Percentiles rank a stretch among this genome's conserved stretches.
Evolutionary conservation across 2,329 filamentous ascomycete genomes (phyloP).

Genomic region (Eutypella sp.): DNA sequence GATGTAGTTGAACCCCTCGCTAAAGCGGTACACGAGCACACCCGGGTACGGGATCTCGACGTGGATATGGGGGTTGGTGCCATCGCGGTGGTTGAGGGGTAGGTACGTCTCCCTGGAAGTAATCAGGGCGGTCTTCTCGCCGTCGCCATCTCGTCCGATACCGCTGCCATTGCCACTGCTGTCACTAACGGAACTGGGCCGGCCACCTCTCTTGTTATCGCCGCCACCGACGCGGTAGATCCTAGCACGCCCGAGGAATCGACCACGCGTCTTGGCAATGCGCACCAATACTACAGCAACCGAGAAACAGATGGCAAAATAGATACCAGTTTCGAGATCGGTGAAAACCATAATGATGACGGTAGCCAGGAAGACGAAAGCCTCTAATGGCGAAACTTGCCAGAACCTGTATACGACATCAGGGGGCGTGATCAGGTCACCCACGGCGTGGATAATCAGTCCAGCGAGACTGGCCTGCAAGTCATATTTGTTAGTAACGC

Average conservation of each 20-base stretch:
- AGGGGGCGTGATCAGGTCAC: constrained; percentile 78
- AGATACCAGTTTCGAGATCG: constrained; percentile 80
- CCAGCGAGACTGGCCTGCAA: constrained; percentile 69
- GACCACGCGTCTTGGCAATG: constrained; percentile 70
- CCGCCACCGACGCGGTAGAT: constrained; percentile 61
- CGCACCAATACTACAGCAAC: constrained; percentile 70
- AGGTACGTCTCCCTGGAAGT: constrained; percentile 39
- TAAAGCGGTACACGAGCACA: constrained; percentile 51
- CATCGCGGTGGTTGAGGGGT: constrained; percentile 44
- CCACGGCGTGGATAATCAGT: constrained; percentile 88
- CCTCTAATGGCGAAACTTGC: constrained; percentile 76
- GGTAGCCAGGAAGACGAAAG: constrained; percentile 79
- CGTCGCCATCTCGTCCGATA: constrained; percentile 9
- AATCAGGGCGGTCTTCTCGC: constrained; percentile 1
- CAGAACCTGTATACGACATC: constrained; percentile 85
- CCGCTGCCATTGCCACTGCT: not conserved
- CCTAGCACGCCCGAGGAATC: constrained; percentile 72
- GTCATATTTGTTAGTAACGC: no score
- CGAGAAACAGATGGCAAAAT: constrained; percentile 69
- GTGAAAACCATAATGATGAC: constrained; percentile 79
- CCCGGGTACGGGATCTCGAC: constrained; percentile 46
- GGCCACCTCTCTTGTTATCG: no score
- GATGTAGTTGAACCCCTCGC: constrained; percentile 52
- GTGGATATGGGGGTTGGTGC: constrained; percentile 42
- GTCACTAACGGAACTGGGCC: no score